Percentiles rank a stretch among this genome's conserved stretches.
Conservation (phyloP, 2,329 filamentous ascomycete species). For the Penicillium sp. region DNA sequence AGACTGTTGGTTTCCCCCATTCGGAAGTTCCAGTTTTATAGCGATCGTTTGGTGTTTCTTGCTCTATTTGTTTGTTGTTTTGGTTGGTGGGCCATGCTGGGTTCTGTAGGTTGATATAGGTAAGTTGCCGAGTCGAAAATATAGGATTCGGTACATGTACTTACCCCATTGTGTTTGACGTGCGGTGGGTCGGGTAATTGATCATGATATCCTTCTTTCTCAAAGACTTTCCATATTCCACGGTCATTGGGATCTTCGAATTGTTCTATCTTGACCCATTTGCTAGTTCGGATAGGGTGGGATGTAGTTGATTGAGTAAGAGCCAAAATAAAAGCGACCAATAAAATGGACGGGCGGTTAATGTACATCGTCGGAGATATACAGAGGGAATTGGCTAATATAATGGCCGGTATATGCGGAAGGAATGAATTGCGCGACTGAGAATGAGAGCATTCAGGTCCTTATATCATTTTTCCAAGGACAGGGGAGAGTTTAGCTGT, state of each 20-base stretch:
- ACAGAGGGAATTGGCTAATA: not conserved
- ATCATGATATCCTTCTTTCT: not conserved
- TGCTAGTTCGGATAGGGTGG: slow-evolving; percentile 11
- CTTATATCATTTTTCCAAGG: slow-evolving; percentile 3
- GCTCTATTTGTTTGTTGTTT: not conserved
- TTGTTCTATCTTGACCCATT: slow-evolving; percentile 8
- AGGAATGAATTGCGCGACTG: not conserved
- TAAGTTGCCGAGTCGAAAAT: not conserved
- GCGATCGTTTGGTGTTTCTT: not conserved
- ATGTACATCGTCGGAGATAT: not conserved
- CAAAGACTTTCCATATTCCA: slow-evolving; percentile 6
- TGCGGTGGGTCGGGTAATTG: not conserved
- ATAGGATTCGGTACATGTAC: not conserved
- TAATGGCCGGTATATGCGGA: not conserved
- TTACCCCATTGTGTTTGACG: slow-evolving; percentile 4
- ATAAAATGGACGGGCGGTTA: not conserved
- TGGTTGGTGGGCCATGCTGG: not conserved
- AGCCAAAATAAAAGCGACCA: slow-evolving; percentile 7
- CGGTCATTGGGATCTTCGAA: not conserved
- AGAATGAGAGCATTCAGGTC: not conserved
- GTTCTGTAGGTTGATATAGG: not conserved
- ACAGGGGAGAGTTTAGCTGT: slow-evolving; percentile 8
- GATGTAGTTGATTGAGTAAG: slow-evolving; percentile 6
- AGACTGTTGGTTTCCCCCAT: slow-evolving; percentile 7
- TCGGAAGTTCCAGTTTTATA: slow-evolving; percentile 1